Evolutionary conservation across 2,329 filamentous ascomycete genomes (phyloP).

Genomic region (Aspergillus sp.): DNA sequence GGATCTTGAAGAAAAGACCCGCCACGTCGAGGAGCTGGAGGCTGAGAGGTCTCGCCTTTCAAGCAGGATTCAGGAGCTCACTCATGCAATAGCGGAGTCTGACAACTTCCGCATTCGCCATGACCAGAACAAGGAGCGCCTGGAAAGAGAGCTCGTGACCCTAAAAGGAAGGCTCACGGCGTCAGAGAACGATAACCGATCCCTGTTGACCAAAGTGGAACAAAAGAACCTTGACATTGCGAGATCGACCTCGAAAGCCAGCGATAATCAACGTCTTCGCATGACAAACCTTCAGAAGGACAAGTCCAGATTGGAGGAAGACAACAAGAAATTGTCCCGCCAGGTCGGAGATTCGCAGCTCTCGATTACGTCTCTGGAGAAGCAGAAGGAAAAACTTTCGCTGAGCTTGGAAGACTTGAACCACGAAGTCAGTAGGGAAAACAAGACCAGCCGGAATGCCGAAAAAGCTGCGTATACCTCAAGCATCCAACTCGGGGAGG

Average conservation of each 20-base stretch:
- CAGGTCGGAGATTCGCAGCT: constrained; percentile 81
- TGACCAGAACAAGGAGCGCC: constrained; percentile 86
- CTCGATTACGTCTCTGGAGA: constrained; percentile 73
- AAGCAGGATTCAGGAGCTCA: constrained; percentile 72
- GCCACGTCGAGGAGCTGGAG: constrained; percentile 69
- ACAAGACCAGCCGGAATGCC: constrained; percentile 78
- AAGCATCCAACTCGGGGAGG: constrained; percentile 76
- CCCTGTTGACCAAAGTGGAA: constrained; percentile 91
- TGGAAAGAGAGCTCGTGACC: constrained; percentile 83
- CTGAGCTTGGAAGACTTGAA: constrained; percentile 84
- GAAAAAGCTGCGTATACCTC: constrained; percentile 77
- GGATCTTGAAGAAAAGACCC: constrained; percentile 71
- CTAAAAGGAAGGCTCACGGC: constrained; percentile 81
- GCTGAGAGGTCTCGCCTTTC: constrained; percentile 67
- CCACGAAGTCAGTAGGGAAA: constrained; percentile 81
- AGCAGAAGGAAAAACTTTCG: constrained; percentile 86
- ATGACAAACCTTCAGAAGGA: constrained; percentile 69
- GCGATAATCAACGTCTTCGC: constrained; percentile 70
- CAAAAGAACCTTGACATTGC: constrained; percentile 97
- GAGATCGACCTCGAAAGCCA: constrained; percentile 74
- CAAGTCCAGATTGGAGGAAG: constrained; percentile 73
- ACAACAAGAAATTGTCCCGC: constrained; percentile 68
- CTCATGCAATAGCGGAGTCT: constrained; percentile 77
- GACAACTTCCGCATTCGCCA: constrained; percentile 82
- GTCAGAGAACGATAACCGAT: constrained; percentile 92